Evolutionary conservation across 164 flowering plant genomes (phyloP).

Genomic region (Kalanchoe fedtschenkoi): DNA sequence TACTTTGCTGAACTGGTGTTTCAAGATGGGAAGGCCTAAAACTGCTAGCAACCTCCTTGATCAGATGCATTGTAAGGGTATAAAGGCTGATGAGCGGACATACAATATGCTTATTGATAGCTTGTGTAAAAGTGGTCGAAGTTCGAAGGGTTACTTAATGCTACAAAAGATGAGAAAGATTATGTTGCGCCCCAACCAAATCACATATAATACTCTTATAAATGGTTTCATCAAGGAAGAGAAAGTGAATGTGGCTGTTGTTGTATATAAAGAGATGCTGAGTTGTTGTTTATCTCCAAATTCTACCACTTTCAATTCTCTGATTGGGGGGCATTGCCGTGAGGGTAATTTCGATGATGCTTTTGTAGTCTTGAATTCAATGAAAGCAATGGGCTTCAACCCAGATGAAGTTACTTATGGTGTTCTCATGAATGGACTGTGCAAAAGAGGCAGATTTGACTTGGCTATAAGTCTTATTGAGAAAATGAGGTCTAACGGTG

Average conservation of each 20-base stretch:
- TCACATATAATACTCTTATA: conserved; percentile 65
- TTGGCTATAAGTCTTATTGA: conserved; percentile 36
- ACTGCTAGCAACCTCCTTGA: conserved; percentile 56
- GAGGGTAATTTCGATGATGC: conserved; percentile 51
- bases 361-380: conserved; percentile 32
- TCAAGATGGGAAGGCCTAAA: conserved; percentile 65
- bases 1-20: conserved; percentile 69
- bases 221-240: conserved; percentile 76
- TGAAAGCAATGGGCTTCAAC: conserved; percentile 43
- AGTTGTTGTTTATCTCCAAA: conserved; percentile 42
- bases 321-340: conserved; percentile 58
- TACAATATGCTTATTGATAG: conserved; percentile 62
- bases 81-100: conserved; percentile 63
- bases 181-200: conserved; percentile 47
- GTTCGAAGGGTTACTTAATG: conserved; percentile 61
- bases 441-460: conserved; percentile 44
- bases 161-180: conserved; percentile 66
- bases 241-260: conserved; percentile 44
- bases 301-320: conserved; percentile 49
- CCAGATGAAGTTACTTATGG: conserved; percentile 70
- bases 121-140: conserved; percentile 48
- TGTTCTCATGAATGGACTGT: conserved; percentile 54
- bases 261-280: conserved; percentile 54
- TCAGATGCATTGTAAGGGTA: conserved; percentile 49
- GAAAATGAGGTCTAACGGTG: conserved; percentile 37